Percentiles rank a stretch among this genome's conserved stretches.
Evolutionary conservation across 192 early-diverging fungal genomes (phyloP).

Genomic region (Gaertneriomyces sp.): DNA sequence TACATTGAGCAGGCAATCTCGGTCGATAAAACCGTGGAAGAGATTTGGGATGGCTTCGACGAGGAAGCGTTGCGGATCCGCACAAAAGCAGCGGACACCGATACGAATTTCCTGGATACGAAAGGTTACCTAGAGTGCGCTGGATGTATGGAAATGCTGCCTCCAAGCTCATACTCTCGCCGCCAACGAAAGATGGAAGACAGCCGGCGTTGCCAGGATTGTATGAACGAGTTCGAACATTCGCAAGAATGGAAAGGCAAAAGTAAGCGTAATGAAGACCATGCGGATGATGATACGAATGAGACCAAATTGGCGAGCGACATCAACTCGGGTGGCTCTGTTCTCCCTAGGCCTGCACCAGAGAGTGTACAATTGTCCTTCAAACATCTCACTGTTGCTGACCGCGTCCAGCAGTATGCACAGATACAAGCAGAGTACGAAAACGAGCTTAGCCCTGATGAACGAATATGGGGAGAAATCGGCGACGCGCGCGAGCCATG

Average conservation of each 20-base stretch:
- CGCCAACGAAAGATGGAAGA: background rate
- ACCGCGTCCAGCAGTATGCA: background rate
- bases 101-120: background rate
- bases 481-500: slow-evolving; percentile 6
- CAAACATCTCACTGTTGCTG: background rate
- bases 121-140: background rate
- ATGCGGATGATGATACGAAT: background rate
- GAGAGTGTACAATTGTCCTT: background rate
- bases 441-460: no score
- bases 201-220: background rate
- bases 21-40: background rate
- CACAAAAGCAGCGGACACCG: background rate
- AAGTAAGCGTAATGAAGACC: background rate
- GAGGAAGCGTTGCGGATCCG: background rate
- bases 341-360: background rate
- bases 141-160: background rate
- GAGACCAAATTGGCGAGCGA: no score
- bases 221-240: background rate
- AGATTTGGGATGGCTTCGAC: background rate
- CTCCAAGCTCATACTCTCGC: background rate
- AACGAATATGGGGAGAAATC: background rate
- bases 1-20: background rate
- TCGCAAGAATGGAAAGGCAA: background rate
- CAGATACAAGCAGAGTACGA: background rate
- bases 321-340: background rate